These are phyloP conservation scores for Nephelium lappaceum DNA, from an alignment of 345 rosid species.

Conservation along the genomic window DNA sequence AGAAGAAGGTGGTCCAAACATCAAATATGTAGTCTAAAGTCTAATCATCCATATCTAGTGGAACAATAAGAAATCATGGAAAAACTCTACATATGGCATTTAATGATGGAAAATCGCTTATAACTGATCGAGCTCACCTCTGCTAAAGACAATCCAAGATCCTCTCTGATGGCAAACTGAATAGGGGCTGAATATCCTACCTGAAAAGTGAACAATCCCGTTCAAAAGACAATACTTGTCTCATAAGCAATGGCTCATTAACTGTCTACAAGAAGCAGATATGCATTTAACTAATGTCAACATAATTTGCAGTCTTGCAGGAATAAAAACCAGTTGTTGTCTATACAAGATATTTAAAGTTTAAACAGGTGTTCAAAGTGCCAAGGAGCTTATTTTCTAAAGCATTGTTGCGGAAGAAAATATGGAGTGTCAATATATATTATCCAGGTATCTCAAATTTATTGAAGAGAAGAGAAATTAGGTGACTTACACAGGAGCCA, in stretches of 20 bases:
- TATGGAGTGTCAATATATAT: neutral
- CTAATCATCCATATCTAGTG: neutral
- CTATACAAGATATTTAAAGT: neutral
- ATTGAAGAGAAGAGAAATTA: neutral
- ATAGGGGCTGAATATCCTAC: slow-evolving; percentile 91
- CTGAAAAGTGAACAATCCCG: slow-evolving; percentile 52
- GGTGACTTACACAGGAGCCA: slow-evolving; percentile 79
- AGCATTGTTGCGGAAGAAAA: neutral
- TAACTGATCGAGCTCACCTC: slow-evolving; percentile 46
- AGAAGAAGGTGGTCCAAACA: neutral
- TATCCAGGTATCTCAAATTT: neutral
- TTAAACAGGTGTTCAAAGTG: neutral
- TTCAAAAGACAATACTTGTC: slow-evolving; percentile 36
- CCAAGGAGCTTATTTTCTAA: neutral
- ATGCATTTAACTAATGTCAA: neutral
- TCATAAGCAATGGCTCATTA: slow-evolving; percentile 17
- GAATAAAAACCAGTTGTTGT: neutral
- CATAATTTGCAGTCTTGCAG: neutral
- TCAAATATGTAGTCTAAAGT: neutral
- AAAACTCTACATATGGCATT: neutral
- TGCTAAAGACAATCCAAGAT: slow-evolving; percentile 66
- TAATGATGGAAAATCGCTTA: neutral
- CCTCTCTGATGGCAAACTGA: slow-evolving; percentile 75
- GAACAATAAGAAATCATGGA: neutral
- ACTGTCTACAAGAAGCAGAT: neutral